phyloP scores from a whole-genome alignment of 1,139 yeast species.

The Kodamaea ohmeri region DNA sequence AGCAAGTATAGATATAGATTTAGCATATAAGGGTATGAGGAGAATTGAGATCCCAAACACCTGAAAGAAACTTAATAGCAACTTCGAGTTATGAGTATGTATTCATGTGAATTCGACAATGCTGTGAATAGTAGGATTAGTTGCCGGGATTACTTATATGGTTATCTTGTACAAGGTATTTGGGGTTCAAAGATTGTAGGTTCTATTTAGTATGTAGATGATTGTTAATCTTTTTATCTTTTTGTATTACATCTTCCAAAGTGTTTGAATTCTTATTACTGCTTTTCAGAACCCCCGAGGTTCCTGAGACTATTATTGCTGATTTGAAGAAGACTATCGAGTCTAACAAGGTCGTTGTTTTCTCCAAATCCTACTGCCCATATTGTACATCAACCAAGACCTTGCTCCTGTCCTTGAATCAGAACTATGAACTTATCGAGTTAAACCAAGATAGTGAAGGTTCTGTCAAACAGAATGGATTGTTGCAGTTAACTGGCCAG shows the following conservation, averaged over 20 bases:
- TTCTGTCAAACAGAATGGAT: slow-evolving; percentile 14
- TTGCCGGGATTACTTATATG: too few species aligned
- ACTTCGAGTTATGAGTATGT: too few species aligned
- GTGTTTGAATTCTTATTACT: slow-evolving; percentile 15
- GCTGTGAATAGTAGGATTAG: too few species aligned
- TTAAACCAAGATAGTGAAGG: slow-evolving; percentile 23
- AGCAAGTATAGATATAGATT: not conserved
- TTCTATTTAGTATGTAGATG: too few species aligned
- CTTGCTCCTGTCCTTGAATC: slow-evolving; percentile 17
- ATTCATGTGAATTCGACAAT: too few species aligned
- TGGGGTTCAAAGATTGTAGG: too few species aligned
- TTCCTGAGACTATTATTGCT: slow-evolving; percentile 19
- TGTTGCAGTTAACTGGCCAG: slow-evolving; percentile 19
- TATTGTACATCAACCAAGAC: slow-evolving; percentile 27
- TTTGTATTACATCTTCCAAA: not conserved
- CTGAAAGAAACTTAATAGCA: not conserved
- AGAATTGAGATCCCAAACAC: too few species aligned
- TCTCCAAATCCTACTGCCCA: slow-evolving; percentile 30
- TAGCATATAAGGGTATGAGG: not conserved
- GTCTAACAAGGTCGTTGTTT: slow-evolving; percentile 23
- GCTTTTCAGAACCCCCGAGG: slow-evolving; percentile 15
- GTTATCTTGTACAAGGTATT: too few species aligned
- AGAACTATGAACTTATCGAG: slow-evolving; percentile 23
- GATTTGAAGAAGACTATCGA: slow-evolving; percentile 20
- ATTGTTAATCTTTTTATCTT: not conserved